phyloP scores from a whole-genome alignment of 495 filamentous ascomycete species.

The Aspergillus hancockii region DNA sequence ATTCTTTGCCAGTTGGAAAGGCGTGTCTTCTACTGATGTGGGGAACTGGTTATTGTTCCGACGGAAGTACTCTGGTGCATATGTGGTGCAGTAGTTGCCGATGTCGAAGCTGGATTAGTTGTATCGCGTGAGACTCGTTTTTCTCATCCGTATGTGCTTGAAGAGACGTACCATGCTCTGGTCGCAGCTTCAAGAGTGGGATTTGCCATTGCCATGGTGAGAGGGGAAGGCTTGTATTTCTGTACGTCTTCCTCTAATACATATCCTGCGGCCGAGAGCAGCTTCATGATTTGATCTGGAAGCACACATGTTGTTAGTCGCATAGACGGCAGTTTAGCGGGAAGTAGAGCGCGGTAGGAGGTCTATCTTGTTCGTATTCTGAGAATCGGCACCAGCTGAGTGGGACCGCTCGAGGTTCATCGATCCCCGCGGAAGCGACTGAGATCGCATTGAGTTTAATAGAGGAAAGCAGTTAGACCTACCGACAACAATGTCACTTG shows the following conservation, averaged over 20 bases:
- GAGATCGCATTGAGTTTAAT: background rate
- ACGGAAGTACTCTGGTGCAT: conserved; percentile 32
- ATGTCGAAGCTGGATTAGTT: conserved; percentile 19
- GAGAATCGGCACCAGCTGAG: background rate
- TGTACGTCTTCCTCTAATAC: conserved; percentile 13
- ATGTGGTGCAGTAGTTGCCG: conserved; percentile 11
- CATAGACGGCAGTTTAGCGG: no score
- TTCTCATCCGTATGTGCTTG: background rate
- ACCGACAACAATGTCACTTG: conserved; percentile 21
- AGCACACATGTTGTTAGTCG: no score
- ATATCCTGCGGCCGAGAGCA: conserved; percentile 20
- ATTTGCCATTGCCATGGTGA: conserved; percentile 22
- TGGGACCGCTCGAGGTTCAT: background rate
- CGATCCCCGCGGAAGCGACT: no score
- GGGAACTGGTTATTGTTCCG: conserved; percentile 28
- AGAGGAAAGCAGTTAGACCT: background rate
- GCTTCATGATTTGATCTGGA: conserved; percentile 20
- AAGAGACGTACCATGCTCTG: conserved; percentile 17
- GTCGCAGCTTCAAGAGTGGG: conserved; percentile 18
- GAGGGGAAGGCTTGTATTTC: conserved; percentile 20
- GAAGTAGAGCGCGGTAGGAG: no score
- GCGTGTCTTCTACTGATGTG: conserved; percentile 28
- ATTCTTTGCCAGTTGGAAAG: conserved; percentile 39
- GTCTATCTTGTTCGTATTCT: background rate
- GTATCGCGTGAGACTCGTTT: background rate